Evolutionary conservation across 768 basidiomycete species (phyloP).

Genomic region (Rhodotorula toruloides): DNA sequence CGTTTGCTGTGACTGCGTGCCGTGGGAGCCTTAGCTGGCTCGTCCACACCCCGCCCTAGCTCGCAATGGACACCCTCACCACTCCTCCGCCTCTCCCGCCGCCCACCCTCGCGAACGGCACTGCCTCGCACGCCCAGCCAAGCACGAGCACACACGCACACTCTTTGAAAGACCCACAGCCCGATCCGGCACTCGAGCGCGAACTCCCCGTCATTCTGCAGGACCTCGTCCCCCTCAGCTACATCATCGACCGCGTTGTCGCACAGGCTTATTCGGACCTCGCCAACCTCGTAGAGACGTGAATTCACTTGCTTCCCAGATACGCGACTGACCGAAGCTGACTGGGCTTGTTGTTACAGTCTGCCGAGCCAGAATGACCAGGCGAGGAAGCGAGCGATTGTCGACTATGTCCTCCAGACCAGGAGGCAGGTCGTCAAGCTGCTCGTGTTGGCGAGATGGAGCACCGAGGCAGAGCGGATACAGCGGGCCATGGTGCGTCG

Average conservation of each 20-base stretch:
- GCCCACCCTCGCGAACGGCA: too few relatives aligned
- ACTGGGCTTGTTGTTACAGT: conserved; percentile 5
- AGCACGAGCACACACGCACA: not conserved
- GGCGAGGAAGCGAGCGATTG: conserved; percentile 71
- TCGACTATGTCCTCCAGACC: conserved; percentile 83
- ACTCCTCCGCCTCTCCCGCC: too few relatives aligned
- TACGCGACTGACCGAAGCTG: not conserved
- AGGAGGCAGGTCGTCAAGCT: conserved; percentile 86
- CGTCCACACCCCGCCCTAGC: too few relatives aligned
- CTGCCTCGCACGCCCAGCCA: not conserved
- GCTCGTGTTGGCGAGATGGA: conserved; percentile 81
- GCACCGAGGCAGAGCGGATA: conserved; percentile 54
- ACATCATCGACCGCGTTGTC: conserved; percentile 67
- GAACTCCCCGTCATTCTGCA: conserved; percentile 70
- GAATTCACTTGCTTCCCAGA: conserved; percentile 42
- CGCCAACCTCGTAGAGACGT: conserved; percentile 81
- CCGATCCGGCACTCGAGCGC: conserved; percentile 52
- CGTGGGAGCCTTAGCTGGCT: too few relatives aligned
- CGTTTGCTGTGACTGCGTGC: too few relatives aligned
- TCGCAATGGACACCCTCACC: too few relatives aligned
- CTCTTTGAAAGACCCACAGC: not conserved
- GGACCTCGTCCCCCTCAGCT: conserved; percentile 67
- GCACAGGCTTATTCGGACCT: conserved; percentile 78
- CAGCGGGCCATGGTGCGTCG: conserved; percentile 37
- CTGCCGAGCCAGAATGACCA: conserved; percentile 42